These are phyloP conservation scores for Candida michaelii DNA, from an alignment of 805 yeast species.

Conservation along the genomic window DNA sequence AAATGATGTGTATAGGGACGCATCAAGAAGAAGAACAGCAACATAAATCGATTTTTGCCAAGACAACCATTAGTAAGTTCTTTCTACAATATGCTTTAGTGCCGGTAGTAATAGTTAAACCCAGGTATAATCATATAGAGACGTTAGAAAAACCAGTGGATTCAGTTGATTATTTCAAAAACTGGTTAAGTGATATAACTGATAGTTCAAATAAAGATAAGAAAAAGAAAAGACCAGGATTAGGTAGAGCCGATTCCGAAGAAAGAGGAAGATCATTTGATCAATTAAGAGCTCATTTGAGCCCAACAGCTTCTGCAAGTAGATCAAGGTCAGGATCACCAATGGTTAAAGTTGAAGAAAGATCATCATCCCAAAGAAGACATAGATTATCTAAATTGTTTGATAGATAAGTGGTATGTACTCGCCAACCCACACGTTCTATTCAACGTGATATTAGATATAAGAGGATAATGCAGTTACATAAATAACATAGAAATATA, in stretches of 20 bases:
- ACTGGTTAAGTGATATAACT: conserved; percentile 30
- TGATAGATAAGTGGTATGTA: conserved; percentile 10
- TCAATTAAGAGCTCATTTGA: conserved; percentile 3
- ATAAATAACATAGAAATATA: too few relatives aligned
- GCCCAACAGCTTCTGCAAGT: conserved; percentile 9
- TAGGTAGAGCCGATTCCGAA: conserved; percentile 13
- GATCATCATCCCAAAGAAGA: conserved; percentile 8
- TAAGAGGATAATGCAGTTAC: too few relatives aligned
- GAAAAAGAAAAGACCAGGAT: conserved; percentile 14
- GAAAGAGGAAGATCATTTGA: conserved; percentile 20
- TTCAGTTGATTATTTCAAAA: conserved; percentile 33
- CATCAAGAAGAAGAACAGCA: conserved; percentile 28
- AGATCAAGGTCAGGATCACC: conserved; percentile 19
- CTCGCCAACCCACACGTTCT: too few relatives aligned
- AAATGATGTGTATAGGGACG: conserved; percentile 47
- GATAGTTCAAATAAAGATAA: conserved; percentile 20
- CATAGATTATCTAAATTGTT: conserved; percentile 18
- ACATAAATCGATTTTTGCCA: conserved; percentile 30
- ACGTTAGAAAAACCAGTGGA: conserved; percentile 31
- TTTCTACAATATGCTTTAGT: conserved; percentile 44
- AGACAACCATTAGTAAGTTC: conserved; percentile 37
- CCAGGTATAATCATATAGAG: conserved; percentile 34
- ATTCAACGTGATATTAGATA: too few relatives aligned
- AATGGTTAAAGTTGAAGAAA: conserved; percentile 17
- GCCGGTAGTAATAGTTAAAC: conserved; percentile 45